phyloP scores from a whole-genome alignment of 2,329 filamentous ascomycete genomes.

The Scolecobasidium constrictum region DNA sequence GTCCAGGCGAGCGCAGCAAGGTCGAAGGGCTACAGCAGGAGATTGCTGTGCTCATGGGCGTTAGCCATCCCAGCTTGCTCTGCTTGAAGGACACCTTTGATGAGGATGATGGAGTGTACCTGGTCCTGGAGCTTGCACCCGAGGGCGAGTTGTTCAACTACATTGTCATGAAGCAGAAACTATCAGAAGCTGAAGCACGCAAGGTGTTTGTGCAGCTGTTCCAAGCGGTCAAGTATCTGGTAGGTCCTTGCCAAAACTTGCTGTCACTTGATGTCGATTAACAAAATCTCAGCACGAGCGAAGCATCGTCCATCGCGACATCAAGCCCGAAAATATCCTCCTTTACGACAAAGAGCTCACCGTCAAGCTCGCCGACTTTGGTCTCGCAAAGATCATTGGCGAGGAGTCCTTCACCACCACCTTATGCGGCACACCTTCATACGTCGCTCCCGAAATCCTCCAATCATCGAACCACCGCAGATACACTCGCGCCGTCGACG shows the following conservation, averaged over 20 bases:
- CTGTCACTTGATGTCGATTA: too few species aligned
- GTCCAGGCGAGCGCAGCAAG: constrained; percentile 73
- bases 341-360: constrained; percentile 73
- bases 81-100: constrained; percentile 94
- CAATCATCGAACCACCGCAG: constrained; percentile 70
- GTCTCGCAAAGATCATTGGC: constrained; percentile 94
- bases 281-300: constrained; percentile 97
- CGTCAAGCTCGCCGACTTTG: constrained; percentile 92
- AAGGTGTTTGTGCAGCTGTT: constrained; percentile 88
- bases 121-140: constrained; percentile 80
- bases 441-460: constrained; percentile 92
- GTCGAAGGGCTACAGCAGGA: constrained; percentile 85
- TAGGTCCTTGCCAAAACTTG: constrained; percentile 45
- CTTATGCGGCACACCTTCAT: constrained; percentile 71
- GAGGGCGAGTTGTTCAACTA: constrained; percentile 95
- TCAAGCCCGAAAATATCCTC: constrained; percentile 95
- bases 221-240: constrained; percentile 87
- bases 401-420: constrained; percentile 98
- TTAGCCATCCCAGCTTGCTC: constrained; percentile 85
- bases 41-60: constrained; percentile 93
- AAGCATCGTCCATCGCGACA: constrained; percentile 93
- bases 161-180: constrained; percentile 82
- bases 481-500: constrained; percentile 89
- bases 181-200: constrained; percentile 72
- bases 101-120: constrained; percentile 79